These are phyloP conservation scores for Podaxis sp. DNA, from an alignment of 768 basidiomycete species.

Conservation along the genomic window DNA sequence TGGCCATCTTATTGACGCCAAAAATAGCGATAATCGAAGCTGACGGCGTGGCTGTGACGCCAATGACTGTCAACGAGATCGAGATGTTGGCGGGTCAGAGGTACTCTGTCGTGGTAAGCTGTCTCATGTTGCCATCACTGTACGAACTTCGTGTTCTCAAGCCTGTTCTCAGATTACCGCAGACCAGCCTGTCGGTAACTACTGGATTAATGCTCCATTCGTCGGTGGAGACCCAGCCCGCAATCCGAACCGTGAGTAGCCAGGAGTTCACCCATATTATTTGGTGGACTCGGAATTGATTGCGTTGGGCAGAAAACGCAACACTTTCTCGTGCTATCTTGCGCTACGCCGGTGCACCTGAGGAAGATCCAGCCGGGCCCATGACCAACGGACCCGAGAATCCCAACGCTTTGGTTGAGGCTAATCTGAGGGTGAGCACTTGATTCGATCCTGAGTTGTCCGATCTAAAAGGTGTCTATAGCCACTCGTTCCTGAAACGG, in stretches of 20 bases:
- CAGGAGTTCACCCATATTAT: conserved; percentile 24
- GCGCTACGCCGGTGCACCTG: conserved; percentile 39
- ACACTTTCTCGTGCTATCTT: conserved; percentile 36
- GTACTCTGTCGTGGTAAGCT: conserved; percentile 25
- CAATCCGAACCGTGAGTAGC: conserved; percentile 10
- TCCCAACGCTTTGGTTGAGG: conserved; percentile 29
- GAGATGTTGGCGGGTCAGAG: conserved; percentile 35
- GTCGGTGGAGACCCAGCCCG: conserved; percentile 23
- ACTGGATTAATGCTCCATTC: conserved; percentile 38
- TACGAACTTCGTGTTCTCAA: not conserved
- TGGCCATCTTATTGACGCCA: conserved; percentile 19
- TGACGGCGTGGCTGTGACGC: conserved; percentile 31
- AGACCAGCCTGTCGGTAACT: conserved; percentile 25
- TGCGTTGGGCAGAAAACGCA: conserved; percentile 24
- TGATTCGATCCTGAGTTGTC: not conserved
- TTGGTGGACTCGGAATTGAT: not conserved
- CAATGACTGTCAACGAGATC: conserved; percentile 32
- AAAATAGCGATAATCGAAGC: conserved; percentile 16
- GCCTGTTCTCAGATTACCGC: conserved; percentile 21
- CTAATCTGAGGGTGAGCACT: conserved; percentile 11
- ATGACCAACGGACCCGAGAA: conserved; percentile 22
- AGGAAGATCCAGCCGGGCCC: conserved; percentile 30
- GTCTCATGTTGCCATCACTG: not conserved
- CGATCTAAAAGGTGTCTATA: not conserved
- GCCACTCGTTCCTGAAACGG: conserved; percentile 18